Evolutionary conservation across 257 asterid genomes (phyloP).

Genomic region (Datura wrightii): DNA sequence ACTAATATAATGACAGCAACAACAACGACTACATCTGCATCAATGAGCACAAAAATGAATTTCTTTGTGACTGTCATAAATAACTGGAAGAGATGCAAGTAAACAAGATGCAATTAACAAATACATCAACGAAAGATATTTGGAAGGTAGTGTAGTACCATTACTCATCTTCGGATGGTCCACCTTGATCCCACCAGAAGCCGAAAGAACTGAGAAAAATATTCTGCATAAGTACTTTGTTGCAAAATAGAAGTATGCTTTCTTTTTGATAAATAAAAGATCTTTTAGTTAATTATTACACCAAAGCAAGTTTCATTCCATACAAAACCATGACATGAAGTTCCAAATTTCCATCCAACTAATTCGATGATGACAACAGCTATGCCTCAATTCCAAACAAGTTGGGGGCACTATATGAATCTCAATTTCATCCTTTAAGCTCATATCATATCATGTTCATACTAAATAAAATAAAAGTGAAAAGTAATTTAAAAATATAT

Average conservation of each 20-base stretch:
- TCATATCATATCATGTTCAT: not conserved
- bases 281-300: not conserved
- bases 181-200: constrained; percentile 93
- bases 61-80: constrained; percentile 6
- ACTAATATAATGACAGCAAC: constrained; percentile 89
- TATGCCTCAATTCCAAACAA: constrained; percentile 10
- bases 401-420: not conserved
- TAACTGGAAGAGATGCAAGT: constrained; percentile 2
- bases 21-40: constrained; percentile 82
- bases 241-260: constrained; percentile 23
- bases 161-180: constrained; percentile 84
- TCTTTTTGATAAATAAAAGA: no score
- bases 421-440: not conserved
- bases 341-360: constrained; percentile 14
- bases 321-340: constrained; percentile 13
- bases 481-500: not conserved
- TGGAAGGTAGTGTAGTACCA: constrained; percentile 53
- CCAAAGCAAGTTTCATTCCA: not conserved
- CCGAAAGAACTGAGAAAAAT: constrained; percentile 78
- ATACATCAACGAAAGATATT: not conserved
- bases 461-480: not conserved
- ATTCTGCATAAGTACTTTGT: constrained; percentile 33
- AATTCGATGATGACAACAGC: not conserved
- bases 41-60: constrained; percentile 29
- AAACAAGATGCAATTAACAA: constrained; percentile 20